Percentiles rank a stretch among this genome's conserved stretches.
Evolutionary conservation across 495 filamentous ascomycete genomes (phyloP).

Genomic region (Neurospora sp.): DNA sequence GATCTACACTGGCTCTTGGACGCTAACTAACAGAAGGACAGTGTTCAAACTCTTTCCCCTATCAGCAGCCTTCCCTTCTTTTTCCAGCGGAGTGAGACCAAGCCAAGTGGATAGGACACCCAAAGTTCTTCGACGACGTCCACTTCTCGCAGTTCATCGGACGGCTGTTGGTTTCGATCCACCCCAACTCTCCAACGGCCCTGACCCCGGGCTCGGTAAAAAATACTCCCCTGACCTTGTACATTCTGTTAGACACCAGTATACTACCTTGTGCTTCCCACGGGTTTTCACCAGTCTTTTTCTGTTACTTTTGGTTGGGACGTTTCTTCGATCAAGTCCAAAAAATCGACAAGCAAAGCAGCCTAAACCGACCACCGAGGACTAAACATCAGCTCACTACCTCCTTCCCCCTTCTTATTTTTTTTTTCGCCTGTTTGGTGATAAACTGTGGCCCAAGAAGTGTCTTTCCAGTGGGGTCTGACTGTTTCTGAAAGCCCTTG

Average conservation of each 20-base stretch:
- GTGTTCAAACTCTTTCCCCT: not conserved
- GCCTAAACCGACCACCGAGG: not conserved
- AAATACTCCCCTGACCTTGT: slow-evolving; percentile 7
- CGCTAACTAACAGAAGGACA: not conserved
- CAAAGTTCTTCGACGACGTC: not conserved
- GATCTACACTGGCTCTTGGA: not conserved
- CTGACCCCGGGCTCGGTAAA: slow-evolving; percentile 9
- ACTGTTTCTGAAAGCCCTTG: not conserved
- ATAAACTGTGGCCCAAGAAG: not conserved
- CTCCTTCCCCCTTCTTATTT: not conserved
- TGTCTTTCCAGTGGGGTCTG: not conserved
- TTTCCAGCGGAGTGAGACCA: not conserved
- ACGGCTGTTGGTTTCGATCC: slow-evolving; percentile 7
- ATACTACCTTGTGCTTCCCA: not conserved
- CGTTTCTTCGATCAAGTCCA: not conserved
- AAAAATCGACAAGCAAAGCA: not conserved
- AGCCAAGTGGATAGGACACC: not conserved
- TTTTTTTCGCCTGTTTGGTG: not conserved
- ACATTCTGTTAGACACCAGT: not conserved
- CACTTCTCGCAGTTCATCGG: not conserved
- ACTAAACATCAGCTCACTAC: not conserved
- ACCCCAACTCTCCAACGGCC: slow-evolving; percentile 11
- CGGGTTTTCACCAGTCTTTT: not conserved
- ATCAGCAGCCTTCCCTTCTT: not conserved
- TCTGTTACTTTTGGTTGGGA: not conserved